These are phyloP conservation scores for Aspergillus sp. DNA, from an alignment of 2,329 filamentous ascomycete species.

Conservation along the genomic window DNA sequence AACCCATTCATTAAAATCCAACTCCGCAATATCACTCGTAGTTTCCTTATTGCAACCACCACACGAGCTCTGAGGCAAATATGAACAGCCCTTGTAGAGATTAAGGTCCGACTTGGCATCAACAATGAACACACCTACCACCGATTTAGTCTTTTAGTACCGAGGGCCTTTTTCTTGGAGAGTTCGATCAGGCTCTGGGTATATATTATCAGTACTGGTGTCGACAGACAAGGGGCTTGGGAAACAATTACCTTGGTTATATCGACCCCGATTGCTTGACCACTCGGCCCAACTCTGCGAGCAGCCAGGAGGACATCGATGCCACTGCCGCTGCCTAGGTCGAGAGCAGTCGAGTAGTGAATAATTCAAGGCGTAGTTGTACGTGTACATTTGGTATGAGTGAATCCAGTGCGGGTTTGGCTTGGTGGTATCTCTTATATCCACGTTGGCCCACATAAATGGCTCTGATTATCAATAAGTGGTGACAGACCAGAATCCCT, in stretches of 20 bases:
- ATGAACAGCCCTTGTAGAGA: slow-evolving; percentile 40
- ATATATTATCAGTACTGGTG: no score
- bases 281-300: slow-evolving; percentile 49
- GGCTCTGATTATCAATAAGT: neutral
- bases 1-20: slow-evolving; percentile 53
- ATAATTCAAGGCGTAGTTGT: neutral
- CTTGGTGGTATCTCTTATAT: slow-evolving; percentile 1
- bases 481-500: neutral
- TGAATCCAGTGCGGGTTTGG: neutral
- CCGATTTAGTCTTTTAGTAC: neutral
- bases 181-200: slow-evolving; percentile 49
- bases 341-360: slow-evolving; percentile 42
- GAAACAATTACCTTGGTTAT: slow-evolving; percentile 45
- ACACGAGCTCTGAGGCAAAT: slow-evolving; percentile 23
- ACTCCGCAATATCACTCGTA: neutral
- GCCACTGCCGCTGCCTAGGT: slow-evolving; percentile 58
- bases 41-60: slow-evolving; percentile 9
- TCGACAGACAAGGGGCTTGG: no score
- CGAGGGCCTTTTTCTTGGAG: slow-evolving; percentile 32
- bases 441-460: no score
- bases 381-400: neutral
- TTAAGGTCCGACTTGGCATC: slow-evolving; percentile 51
- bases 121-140: slow-evolving; percentile 44
- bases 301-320: slow-evolving; percentile 60
- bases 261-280: slow-evolving; percentile 57